These are phyloP conservation scores for Chenopodium album DNA, from an alignment of 148 eudicot species.

Conservation along the genomic window DNA sequence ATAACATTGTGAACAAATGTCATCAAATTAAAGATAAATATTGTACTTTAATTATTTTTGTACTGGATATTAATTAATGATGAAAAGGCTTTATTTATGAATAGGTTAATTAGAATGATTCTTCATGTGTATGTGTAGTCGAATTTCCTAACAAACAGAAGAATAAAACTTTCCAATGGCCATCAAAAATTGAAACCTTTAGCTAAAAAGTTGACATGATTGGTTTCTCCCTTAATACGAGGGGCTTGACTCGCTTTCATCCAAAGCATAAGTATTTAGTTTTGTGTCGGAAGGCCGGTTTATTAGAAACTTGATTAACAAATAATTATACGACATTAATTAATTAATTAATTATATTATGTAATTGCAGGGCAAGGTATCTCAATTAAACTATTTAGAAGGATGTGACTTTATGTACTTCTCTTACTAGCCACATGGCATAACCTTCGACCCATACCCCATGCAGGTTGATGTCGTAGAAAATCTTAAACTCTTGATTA, in stretches of 20 bases:
- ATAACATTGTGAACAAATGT: not conserved
- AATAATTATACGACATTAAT: not conserved
- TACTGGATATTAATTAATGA: not conserved
- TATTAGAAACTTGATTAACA: conserved; percentile 3
- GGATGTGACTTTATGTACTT: not conserved
- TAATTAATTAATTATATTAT: not conserved
- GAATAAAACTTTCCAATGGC: not conserved
- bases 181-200: conserved; percentile 1
- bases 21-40: not conserved
- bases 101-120: not conserved
- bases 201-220: conserved; percentile 11
- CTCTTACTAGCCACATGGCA: conserved; percentile 27
- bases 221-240: not conserved
- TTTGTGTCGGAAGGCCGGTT: conserved; percentile 10
- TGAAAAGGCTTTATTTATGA: too few relatives aligned
- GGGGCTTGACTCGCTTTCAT: not conserved
- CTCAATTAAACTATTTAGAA: not conserved
- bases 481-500: not conserved
- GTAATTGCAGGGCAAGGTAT: not conserved
- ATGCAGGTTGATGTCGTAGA: not conserved
- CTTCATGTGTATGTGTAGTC: conserved; percentile 16
- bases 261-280: not conserved
- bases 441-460: not conserved
- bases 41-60: too few relatives aligned
- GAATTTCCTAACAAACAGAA: not conserved